Conservation (phyloP, 2,329 filamentous ascomycete genomes). For the Colletotrichum costaricense region DNA sequence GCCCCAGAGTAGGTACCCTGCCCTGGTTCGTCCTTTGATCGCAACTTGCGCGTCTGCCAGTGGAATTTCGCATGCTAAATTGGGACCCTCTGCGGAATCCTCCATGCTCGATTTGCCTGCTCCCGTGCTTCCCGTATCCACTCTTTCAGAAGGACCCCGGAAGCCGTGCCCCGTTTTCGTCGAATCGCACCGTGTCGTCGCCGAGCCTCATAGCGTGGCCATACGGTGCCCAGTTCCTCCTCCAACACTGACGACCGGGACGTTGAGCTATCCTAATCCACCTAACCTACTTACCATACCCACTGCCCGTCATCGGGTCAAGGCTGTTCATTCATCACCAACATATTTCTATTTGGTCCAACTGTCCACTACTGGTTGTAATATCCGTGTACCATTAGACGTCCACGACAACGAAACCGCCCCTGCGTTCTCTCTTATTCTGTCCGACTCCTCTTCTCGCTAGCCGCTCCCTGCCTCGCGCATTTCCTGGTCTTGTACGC, state of each 20-base stretch:
- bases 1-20: neutral
- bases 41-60: neutral
- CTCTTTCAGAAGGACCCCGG: conserved; percentile 22
- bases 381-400: conserved; percentile 21
- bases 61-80: conserved; percentile 25
- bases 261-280: neutral
- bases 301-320: conserved; percentile 8
- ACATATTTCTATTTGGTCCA: conserved; percentile 13
- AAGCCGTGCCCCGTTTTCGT: neutral
- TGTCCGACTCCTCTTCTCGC: neutral
- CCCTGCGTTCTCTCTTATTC: neutral
- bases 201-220: conserved; percentile 20
- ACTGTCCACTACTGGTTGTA: conserved; percentile 15
- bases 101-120: conserved; percentile 28
- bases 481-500: conserved; percentile 7
- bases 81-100: conserved; percentile 27
- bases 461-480: conserved; percentile 9
- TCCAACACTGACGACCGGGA: neutral
- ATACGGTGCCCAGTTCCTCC: conserved; percentile 23
- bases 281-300: conserved; percentile 6
- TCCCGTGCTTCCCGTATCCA: conserved; percentile 20
- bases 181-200: conserved; percentile 21
- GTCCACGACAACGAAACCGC: neutral
- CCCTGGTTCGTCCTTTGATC: conserved; percentile 17
- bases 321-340: conserved; percentile 12